Conservation (phyloP, 2,329 filamentous ascomycete genomes). For the Aspergillus latus region DNA sequence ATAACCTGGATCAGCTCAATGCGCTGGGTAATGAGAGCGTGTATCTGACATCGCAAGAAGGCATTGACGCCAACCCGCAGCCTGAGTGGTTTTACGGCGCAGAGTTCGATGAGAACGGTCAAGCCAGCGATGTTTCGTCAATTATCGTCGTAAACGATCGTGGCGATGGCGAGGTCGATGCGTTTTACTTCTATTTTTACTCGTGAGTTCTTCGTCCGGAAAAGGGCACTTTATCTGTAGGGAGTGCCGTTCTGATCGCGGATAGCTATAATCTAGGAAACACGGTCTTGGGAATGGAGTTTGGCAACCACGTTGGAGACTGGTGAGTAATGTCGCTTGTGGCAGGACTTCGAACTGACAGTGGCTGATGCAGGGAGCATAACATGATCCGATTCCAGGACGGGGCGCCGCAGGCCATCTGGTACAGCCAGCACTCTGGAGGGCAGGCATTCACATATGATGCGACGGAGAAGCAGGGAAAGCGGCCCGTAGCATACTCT, state of each 20-base stretch:
- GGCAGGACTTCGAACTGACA: background rate
- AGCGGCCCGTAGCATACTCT: conserved; percentile 58
- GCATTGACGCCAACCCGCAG: conserved; percentile 43
- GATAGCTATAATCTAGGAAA: conserved; percentile 55
- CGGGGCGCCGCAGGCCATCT: conserved; percentile 56
- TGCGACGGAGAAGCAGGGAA: conserved; percentile 54
- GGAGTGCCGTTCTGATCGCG: conserved; percentile 1
- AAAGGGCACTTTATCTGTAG: too few species aligned
- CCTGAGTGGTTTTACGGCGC: conserved; percentile 55
- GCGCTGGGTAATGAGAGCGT: conserved; percentile 46
- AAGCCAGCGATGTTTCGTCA: conserved; percentile 51
- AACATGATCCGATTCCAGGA: conserved; percentile 65
- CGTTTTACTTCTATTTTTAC: conserved; percentile 65
- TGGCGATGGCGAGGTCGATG: conserved; percentile 54
- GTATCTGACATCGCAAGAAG: conserved; percentile 51
- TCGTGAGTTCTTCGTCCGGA: conserved; percentile 37
- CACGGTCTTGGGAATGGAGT: conserved; percentile 49
- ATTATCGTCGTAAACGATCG: conserved; percentile 61
- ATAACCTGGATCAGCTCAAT: conserved; percentile 53
- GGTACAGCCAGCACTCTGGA: conserved; percentile 63
- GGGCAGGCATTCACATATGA: conserved; percentile 64
- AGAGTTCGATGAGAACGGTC: conserved; percentile 52
- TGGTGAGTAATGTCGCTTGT: conserved; percentile 43
- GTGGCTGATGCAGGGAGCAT: conserved; percentile 54
- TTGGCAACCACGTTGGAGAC: conserved; percentile 64